phyloP scores from a whole-genome alignment of 2,329 filamentous ascomycete species.

The Aspergillus proliferans region DNA sequence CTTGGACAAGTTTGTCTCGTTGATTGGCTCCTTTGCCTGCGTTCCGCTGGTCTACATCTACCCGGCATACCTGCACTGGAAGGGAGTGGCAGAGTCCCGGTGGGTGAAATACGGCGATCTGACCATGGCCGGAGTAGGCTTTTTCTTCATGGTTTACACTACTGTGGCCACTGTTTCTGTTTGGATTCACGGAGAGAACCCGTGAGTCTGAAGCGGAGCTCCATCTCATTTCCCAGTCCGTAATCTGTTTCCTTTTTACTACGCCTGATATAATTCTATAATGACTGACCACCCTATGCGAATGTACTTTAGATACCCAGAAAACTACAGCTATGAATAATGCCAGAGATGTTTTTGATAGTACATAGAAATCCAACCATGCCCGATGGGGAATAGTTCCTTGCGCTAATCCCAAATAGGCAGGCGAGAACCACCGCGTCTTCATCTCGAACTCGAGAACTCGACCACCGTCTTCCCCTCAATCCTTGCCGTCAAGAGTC shows the following conservation, averaged over 20 bases:
- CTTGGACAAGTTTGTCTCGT: constrained; percentile 88
- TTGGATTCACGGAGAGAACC: constrained; percentile 11
- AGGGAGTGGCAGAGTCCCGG: constrained; percentile 55
- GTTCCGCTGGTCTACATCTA: constrained; percentile 95
- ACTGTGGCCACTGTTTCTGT: constrained; percentile 54
- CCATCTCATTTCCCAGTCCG: too few species aligned
- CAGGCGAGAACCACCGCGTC: background rate
- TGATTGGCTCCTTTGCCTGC: constrained; percentile 94
- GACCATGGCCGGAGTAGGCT: constrained; percentile 56
- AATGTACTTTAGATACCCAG: too few species aligned
- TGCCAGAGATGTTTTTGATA: too few species aligned
- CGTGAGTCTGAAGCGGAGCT: background rate
- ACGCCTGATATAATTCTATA: too few species aligned
- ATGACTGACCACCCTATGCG: too few species aligned
- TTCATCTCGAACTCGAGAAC: too few species aligned
- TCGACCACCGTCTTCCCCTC: too few species aligned
- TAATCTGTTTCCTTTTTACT: background rate
- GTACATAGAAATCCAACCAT: background rate
- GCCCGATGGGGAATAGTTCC: background rate
- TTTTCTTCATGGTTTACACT: constrained; percentile 65
- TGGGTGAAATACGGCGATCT: constrained; percentile 49
- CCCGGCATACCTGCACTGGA: constrained; percentile 69
- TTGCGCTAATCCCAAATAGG: background rate
- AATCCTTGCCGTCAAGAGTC: too few species aligned
- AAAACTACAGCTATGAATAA: too few species aligned